Base-by-base conservation (phyloP, 345 rosid genomes). In the Eutrema yunnanense region DNA sequence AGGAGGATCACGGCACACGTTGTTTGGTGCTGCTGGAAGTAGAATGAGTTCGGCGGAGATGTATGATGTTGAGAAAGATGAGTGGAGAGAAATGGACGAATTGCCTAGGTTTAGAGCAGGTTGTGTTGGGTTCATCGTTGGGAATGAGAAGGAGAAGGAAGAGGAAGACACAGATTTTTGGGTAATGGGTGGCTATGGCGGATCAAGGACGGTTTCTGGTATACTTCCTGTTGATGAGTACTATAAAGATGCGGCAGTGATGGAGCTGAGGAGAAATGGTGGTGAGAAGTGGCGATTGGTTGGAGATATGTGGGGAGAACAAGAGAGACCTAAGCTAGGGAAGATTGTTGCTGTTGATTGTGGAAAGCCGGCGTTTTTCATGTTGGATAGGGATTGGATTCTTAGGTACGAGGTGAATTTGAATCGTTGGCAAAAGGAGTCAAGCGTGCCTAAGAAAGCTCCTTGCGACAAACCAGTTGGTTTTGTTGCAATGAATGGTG, bases 161-260 rank as follows among this genome's bases (percentile, higher is more conserved):
- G 16, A 77, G 6, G 81, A 73, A 32, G 88, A 78, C 27, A 81
- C 67, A 70, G 94, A 94, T 72, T 94, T 94, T n/a, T 88, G 96
- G 97, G 97, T 94, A 46, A 88, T 94, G 95, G 98, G 98, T 55
- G 98, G 98, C 2, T 94, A 94, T 34, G 95, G 92, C 11, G 88
- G 80, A 50, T 87, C 95, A 4, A 91, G 95, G 81, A 88, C 88
- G 0, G 80, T 94, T 3, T 81, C 89, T 0, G 92, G 98, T 13
- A 85, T 94, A 61, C 83, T 89, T 71, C 96, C 96, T 0, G 92
- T 94, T 42, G 97, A 91, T 60, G 95, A 85, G 73, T 89, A 91
- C 57, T 91, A 85, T 27, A 85, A 75, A 78, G 95, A 94, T 64
- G 97, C 95, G 0, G 84, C 82, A 55, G 97, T 94, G 69, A 84